Evolutionary conservation across 2,329 filamentous ascomycete genomes (phyloP), one percentile per base, ranked within the genome.

Genomic region (Botrytis porri): DNA sequence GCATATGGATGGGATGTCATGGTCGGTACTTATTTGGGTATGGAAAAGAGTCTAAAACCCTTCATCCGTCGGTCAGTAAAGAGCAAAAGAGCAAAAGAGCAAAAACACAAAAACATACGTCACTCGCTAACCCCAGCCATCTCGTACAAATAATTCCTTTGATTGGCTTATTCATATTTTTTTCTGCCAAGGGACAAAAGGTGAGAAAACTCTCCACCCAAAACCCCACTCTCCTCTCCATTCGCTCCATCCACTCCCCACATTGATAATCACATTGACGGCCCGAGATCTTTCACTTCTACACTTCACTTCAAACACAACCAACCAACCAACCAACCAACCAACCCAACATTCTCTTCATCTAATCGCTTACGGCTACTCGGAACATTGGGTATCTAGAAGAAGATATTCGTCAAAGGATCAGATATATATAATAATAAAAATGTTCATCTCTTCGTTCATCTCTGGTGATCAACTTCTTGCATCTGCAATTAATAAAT

Each of bases 101-200:
- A n/a, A n/a, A n/a, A n/a, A n/a, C n/a, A n/a, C 51, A 29, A 18
- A 57, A 57, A 54, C 37, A n/a, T 63, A 67, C 65, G 65, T 67
- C 65, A 67, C 65, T 35, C 51, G 14, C n/a, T 6, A 4, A 57
- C 29, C 65, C 65, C 54, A 22, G 65, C 37, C 61, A 41, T 41
- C 37, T 18, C 20, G 29, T 12, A 18, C 61, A 20, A 22, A 22
- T 29, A 0, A 32, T 57, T 7, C 29, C 9, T 22, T 37, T 67
- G 65, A 57, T 67, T 57, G 48, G 48, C 10, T 20, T 0, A 32
- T 22, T 57, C 3, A 9, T 22, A n/a, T 10, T 25, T 37, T 66
- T 67, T 67, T 57, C 64, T 57, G 64, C 64, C 25, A 57, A 57
- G 45, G n/a, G n/a, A n/a, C n/a, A n/a, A n/a, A n/a, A 48, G 45